These are phyloP conservation scores for Dendrobium chrysotoxum DNA, from an alignment of 106 monocot genomes.

Conservation along the genomic window DNA sequence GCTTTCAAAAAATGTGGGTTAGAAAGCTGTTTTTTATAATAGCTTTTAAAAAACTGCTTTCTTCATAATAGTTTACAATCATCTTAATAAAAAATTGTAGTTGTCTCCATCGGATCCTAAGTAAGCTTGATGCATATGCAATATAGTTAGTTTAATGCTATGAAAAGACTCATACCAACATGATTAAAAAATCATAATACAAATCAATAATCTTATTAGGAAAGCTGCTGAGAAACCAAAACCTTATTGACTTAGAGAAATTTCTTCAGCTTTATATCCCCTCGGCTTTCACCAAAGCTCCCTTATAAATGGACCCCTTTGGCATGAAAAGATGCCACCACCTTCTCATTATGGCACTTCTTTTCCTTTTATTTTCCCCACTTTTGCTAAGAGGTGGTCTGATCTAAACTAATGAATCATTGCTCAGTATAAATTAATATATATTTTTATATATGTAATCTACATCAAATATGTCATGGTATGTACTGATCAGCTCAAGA, in stretches of 20 bases:
- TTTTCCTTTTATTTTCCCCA: not conserved
- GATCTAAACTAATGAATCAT: not conserved
- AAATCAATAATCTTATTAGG: not conserved
- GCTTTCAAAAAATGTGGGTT: too few relatives aligned
- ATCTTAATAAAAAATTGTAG: not conserved
- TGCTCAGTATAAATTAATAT: not conserved
- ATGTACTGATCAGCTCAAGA: not conserved
- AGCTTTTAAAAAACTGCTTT: too few relatives aligned
- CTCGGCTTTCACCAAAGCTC: slow-evolving; percentile 5
- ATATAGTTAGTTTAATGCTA: not conserved
- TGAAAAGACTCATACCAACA: not conserved
- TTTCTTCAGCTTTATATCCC: slow-evolving; percentile 6
- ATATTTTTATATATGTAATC: too few relatives aligned
- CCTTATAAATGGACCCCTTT: not conserved
- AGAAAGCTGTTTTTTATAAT: too few relatives aligned
- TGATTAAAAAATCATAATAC: not conserved
- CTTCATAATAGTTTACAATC: too few relatives aligned
- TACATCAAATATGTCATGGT: too few relatives aligned
- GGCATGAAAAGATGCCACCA: not conserved
- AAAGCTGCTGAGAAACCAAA: not conserved
- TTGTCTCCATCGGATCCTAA: too few relatives aligned
- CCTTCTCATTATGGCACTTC: slow-evolving; percentile 3
- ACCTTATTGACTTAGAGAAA: not conserved
- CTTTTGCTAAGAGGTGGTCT: not conserved
- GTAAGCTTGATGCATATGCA: too few relatives aligned